Evolutionary conservation across 225 moss, liverwort and hornwort species (phyloP).

Genomic region (Straminergon stramineum): DNA sequence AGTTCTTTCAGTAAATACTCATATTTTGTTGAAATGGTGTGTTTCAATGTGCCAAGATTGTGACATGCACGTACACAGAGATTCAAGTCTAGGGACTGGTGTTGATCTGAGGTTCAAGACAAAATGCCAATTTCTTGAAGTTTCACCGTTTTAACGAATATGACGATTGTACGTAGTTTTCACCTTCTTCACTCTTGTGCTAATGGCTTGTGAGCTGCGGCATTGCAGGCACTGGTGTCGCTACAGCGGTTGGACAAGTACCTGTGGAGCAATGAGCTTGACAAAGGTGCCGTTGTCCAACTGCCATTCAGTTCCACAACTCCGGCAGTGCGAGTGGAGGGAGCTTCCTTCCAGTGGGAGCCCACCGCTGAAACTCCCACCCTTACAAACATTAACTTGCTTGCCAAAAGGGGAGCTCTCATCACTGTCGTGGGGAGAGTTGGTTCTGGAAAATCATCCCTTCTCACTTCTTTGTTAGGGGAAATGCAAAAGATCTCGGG

Average conservation of each 20-base stretch:
- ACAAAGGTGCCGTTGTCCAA: conserved; percentile 29
- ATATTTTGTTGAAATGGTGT: neutral
- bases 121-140: neutral
- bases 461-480: conserved; percentile 69
- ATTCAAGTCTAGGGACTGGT: neutral
- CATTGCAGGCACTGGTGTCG: conserved; percentile 43
- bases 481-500: conserved; percentile 74
- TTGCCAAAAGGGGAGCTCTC: conserved; percentile 34
- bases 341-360: conserved; percentile 74
- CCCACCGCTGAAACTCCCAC: conserved; percentile 25
- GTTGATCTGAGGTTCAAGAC: neutral
- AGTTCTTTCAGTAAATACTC: neutral
- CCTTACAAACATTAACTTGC: conserved; percentile 40
- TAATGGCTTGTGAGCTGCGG: neutral
- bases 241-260: conserved; percentile 67
- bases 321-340: conserved; percentile 41
- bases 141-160: neutral
- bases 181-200: neutral
- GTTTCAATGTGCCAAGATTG: neutral
- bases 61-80: neutral
- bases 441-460: conserved; percentile 80
- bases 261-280: conserved; percentile 73
- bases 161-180: neutral
- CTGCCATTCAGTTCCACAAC: conserved; percentile 30
- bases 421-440: conserved; percentile 87